These are phyloP conservation scores for Arachnomyces sp. DNA, from an alignment of 2,329 filamentous ascomycete genomes.

Conservation along the genomic window DNA sequence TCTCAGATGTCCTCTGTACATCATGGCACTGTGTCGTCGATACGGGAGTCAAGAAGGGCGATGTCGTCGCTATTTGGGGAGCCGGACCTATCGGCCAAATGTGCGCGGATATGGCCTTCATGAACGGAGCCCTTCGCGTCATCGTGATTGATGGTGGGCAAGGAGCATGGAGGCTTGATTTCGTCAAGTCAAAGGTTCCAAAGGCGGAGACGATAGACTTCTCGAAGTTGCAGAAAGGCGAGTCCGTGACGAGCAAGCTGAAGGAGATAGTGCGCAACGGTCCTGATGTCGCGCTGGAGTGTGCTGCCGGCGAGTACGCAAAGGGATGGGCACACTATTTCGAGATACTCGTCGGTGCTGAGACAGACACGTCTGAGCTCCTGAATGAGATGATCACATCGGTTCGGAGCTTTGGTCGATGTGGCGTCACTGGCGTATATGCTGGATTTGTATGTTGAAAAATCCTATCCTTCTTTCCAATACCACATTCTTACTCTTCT, in stretches of 20 bases:
- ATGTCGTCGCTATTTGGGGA: constrained; percentile 79
- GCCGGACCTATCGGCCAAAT: constrained; percentile 81
- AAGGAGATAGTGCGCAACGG: constrained; percentile 68
- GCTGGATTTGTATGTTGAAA: constrained; percentile 47
- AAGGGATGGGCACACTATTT: constrained; percentile 57
- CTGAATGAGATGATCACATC: constrained; percentile 50
- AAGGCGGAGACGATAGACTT: constrained; percentile 65
- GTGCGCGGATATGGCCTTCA: constrained; percentile 57
- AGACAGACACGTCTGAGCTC: constrained; percentile 70
- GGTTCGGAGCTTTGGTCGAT: constrained; percentile 53
- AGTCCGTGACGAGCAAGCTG: constrained; percentile 62
- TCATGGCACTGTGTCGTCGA: constrained; percentile 78
- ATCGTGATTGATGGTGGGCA: constrained; percentile 70
- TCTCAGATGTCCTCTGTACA: constrained; percentile 73
- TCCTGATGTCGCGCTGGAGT: constrained; percentile 67
- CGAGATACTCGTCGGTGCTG: constrained; percentile 56
- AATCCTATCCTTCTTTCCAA: background rate
- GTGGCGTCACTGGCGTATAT: constrained; percentile 68
- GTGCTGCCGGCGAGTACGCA: constrained; percentile 56
- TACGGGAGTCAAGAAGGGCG: constrained; percentile 68
- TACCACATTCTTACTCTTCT: background rate
- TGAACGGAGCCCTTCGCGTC: constrained; percentile 66
- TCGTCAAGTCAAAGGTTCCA: constrained; percentile 56
- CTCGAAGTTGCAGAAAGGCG: constrained; percentile 52
- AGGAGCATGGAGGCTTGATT: constrained; percentile 58